phyloP scores from a whole-genome alignment of 2,329 filamentous ascomycete genomes.

The Metarhizium humberi region DNA sequence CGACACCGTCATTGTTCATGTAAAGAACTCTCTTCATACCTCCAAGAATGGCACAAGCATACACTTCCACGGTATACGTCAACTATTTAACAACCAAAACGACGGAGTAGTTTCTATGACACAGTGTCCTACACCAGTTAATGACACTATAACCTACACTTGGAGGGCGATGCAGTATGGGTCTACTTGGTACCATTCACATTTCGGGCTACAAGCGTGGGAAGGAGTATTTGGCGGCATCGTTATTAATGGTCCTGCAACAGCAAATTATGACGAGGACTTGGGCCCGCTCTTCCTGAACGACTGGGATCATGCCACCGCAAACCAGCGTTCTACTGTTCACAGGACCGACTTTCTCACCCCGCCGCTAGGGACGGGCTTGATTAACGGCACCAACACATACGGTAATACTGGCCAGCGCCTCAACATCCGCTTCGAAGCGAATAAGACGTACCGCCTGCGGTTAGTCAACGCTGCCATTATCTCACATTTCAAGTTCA shows the following conservation, averaged over 20 bases:
- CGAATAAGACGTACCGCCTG: slow-evolving; percentile 35
- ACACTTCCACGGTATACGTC: slow-evolving; percentile 55
- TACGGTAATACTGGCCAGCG: slow-evolving; percentile 23
- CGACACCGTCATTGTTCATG: slow-evolving; percentile 38
- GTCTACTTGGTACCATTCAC: slow-evolving; percentile 51
- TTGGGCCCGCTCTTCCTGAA: slow-evolving; percentile 48
- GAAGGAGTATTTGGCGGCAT: slow-evolving; percentile 53
- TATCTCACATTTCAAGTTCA: slow-evolving; percentile 36
- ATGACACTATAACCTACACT: slow-evolving; percentile 43
- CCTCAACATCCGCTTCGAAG: slow-evolving; percentile 27
- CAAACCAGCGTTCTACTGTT: slow-evolving; percentile 24
- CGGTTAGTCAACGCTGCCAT: slow-evolving; percentile 37
- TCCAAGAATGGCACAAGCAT: slow-evolving; percentile 46
- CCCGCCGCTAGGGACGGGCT: slow-evolving; percentile 30
- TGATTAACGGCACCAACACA: slow-evolving; percentile 34
- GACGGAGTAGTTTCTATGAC: slow-evolving; percentile 46
- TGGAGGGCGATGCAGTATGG: slow-evolving; percentile 48
- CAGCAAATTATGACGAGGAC: slow-evolving; percentile 53
- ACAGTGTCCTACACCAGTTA: slow-evolving; percentile 42
- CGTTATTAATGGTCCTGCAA: slow-evolving; percentile 51
- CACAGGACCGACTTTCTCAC: not conserved
- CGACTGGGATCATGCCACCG: slow-evolving; percentile 46
- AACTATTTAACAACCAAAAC: slow-evolving; percentile 41
- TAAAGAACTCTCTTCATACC: slow-evolving; percentile 38
- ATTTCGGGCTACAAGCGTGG: slow-evolving; percentile 38